A percentile compares a stretch with the other conserved stretches of the same genome.
Conservation (phyloP, 148 eudicot species). For the Heliamphora exappendiculata region DNA sequence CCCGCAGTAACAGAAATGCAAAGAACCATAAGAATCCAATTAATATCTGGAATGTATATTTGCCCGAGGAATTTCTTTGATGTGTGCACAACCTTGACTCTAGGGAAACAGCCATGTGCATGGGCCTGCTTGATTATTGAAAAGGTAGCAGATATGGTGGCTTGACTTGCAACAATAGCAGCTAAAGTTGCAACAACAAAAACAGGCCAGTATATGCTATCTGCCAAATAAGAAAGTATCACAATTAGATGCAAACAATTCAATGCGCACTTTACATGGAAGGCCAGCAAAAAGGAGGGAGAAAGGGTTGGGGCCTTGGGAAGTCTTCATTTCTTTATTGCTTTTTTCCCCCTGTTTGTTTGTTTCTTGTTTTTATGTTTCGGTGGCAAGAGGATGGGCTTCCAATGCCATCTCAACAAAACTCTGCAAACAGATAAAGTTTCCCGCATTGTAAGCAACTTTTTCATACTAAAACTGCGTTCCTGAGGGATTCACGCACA, state of each 20-base stretch:
- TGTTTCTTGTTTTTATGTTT: not conserved
- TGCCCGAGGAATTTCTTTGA: conserved; percentile 80
- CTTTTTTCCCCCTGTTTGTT: not conserved
- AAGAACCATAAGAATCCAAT: conserved; percentile 76
- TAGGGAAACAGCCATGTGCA: conserved; percentile 94
- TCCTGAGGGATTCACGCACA: not conserved
- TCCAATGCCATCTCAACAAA: no score
- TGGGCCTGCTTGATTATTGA: conserved; percentile 92
- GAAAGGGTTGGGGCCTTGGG: not conserved
- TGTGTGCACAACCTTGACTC: conserved; percentile 94
- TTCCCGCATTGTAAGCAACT: not conserved
- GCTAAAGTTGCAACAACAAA: conserved; percentile 89
- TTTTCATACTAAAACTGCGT: not conserved
- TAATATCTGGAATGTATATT: conserved; percentile 73
- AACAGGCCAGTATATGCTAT: conserved; percentile 83
- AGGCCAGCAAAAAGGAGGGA: not conserved
- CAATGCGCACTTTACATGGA: not conserved
- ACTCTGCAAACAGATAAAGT: not conserved
- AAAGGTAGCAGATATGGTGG: conserved; percentile 93
- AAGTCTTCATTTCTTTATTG: no score
- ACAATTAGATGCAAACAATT: not conserved
- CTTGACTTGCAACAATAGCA: conserved; percentile 96
- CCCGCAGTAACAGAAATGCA: conserved; percentile 76
- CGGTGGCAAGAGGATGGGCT: not conserved
- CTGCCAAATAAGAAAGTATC: conserved; percentile 39